Conservation (phyloP, 192 early-diverging fungal genomes). For the Funneliformis geosporum region DNA sequence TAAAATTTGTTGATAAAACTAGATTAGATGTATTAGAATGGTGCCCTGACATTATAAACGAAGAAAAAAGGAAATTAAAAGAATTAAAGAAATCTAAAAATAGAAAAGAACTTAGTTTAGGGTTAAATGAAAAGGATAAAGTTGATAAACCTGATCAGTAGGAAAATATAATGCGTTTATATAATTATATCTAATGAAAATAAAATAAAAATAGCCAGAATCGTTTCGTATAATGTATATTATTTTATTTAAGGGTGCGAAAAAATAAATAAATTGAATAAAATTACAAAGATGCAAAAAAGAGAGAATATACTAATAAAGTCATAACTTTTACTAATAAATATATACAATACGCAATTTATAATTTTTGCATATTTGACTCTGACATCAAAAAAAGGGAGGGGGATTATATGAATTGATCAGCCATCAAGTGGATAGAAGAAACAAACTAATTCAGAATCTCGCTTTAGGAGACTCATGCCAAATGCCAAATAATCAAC, state of each 20-base stretch:
- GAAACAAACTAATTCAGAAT: slow-evolving; percentile 6
- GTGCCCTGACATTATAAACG: not conserved
- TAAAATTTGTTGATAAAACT: not conserved
- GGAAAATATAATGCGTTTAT: too few species aligned
- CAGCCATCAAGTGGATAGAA: slow-evolving; percentile 8
- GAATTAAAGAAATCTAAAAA: not conserved
- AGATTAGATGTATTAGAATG: slow-evolving; percentile 7
- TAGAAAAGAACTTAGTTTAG: not conserved
- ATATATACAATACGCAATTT: too few species aligned
- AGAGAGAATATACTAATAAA: too few species aligned
- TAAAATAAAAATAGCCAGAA: too few species aligned
- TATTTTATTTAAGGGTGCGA: not conserved
- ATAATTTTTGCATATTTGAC: too few species aligned
- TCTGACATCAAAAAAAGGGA: too few species aligned
- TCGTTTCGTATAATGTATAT: not conserved
- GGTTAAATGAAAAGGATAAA: not conserved
- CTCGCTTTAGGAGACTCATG: not conserved
- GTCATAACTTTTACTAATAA: too few species aligned
- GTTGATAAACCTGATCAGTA: too few species aligned
- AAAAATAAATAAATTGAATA: too few species aligned
- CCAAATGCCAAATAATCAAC: slow-evolving; percentile 4
- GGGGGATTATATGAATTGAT: too few species aligned
- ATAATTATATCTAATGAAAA: too few species aligned
- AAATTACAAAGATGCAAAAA: too few species aligned
- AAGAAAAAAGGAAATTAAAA: slow-evolving; percentile 2